Percentiles rank a stretch among this genome's conserved stretches.
Evolutionary conservation across 768 basidiomycete genomes (phyloP).

Genomic region (Mycena albidolilacea): DNA sequence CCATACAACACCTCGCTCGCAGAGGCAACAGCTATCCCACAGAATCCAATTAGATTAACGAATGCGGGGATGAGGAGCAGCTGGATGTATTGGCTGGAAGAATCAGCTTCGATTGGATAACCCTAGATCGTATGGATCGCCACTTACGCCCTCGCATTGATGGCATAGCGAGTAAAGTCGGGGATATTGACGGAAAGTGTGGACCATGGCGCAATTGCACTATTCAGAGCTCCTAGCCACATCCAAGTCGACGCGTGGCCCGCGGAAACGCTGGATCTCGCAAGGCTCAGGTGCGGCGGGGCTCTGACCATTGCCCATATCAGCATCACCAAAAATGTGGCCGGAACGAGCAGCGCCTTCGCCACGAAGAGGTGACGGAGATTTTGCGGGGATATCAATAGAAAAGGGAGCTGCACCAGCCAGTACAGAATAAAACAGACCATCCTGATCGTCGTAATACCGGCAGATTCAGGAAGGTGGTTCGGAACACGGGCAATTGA

Average conservation of each 20-base stretch:
- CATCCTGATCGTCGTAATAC: constrained; percentile 75
- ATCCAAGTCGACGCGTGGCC: no score
- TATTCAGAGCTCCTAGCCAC: no score
- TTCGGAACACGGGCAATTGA: constrained; percentile 75
- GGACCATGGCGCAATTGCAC: no score
- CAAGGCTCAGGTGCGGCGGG: constrained; percentile 71
- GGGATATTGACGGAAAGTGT: no score
- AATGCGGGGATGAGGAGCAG: constrained; percentile 76
- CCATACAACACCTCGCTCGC: constrained; percentile 83
- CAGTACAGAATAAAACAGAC: constrained; percentile 70
- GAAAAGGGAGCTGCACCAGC: constrained; percentile 81
- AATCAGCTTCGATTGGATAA: no score
- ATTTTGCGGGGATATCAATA: constrained; percentile 82
- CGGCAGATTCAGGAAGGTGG: constrained; percentile 65
- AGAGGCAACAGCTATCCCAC: constrained; percentile 87
- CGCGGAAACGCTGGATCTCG: constrained; percentile 55
- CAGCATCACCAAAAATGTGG: no score
- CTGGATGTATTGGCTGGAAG: constrained; percentile 73
- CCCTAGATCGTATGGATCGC: not conserved
- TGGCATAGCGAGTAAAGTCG: constrained; percentile 71
- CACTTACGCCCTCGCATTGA: constrained; percentile 62
- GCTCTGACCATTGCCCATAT: constrained; percentile 64
- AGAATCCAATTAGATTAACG: constrained; percentile 81
- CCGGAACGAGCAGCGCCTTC: no score
- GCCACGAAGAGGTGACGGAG: constrained; percentile 50